These are phyloP conservation scores for Lepidium aucheri DNA, from an alignment of 345 rosid genomes.

Conservation along the genomic window DNA sequence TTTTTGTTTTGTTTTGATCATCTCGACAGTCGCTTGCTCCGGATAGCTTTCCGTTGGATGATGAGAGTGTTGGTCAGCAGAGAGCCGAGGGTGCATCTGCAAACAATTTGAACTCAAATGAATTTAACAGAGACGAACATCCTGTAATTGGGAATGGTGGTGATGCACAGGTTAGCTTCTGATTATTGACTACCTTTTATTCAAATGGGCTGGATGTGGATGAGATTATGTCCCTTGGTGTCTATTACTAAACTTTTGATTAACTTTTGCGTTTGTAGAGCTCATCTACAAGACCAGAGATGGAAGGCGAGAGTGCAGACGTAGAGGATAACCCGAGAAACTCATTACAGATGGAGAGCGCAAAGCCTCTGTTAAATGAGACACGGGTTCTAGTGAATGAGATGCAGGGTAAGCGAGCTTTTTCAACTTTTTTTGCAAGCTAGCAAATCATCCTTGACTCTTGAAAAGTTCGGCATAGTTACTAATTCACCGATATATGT, in stretches of 20 bases:
- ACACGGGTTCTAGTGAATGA: background rate
- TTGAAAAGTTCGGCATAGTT: background rate
- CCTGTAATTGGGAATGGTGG: slow-evolving; percentile 50
- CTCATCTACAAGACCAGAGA: slow-evolving; percentile 69
- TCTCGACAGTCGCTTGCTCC: slow-evolving; percentile 37
- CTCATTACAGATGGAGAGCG: slow-evolving; percentile 14
- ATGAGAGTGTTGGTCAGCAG: slow-evolving; percentile 65
- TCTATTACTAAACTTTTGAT: background rate
- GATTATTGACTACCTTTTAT: background rate
- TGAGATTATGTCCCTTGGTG: background rate
- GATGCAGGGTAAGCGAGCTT: slow-evolving; percentile 3
- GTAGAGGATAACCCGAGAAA: slow-evolving; percentile 26
- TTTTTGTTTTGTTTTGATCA: background rate
- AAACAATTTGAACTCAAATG: slow-evolving; percentile 48
- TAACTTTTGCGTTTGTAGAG: slow-evolving; percentile 49
- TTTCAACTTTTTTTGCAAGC: background rate
- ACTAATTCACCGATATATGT: background rate
- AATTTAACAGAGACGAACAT: slow-evolving; percentile 32
- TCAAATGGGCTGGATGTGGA: background rate
- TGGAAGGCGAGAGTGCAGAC: slow-evolving; percentile 47
- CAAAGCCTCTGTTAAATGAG: slow-evolving; percentile 1
- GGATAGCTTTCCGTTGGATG: slow-evolving; percentile 45
- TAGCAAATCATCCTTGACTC: background rate
- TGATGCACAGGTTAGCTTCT: slow-evolving; percentile 65
- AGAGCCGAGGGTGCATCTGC: slow-evolving; percentile 68